Evolutionary conservation across 768 basidiomycete species (phyloP), one percentile per base, ranked within the genome.

Genomic region (Suillus sp.): DNA sequence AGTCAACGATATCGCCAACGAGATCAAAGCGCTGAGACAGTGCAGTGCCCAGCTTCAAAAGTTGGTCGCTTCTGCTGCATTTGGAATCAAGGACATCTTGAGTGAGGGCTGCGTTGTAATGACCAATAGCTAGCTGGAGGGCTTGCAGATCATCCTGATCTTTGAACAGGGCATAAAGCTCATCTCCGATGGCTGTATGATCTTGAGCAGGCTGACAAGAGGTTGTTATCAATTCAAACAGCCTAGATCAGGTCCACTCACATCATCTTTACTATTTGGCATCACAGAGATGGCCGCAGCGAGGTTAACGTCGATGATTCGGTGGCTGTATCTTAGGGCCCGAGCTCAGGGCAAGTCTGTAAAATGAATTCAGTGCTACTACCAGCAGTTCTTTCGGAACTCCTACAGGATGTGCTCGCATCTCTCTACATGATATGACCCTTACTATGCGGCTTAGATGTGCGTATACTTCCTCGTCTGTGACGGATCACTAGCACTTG

Each of bases 131-230:
- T 20, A 45, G 38, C 14, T 67, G 63, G 20, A 67, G 57, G 64
- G 48, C 57, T 25, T 55, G 58, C 2, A 53, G 30, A 16, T 64
- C 50, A 18, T 14, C 30, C 42, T 66, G 22, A 38, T 59, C 58
- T 59, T 66, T 69, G 54, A 71, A 70, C 20, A 72, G 72, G 3
- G 67, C 64, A 30, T 68, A 70, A 38, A 77, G 68, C 25, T 60
- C 62, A 57, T 74, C 72, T 20, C 69, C 72, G 9, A 68, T 67
- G 37, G 20, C 20, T 43, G 64, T 18, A 70, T 70, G 40, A 74
- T 68, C 6, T 63, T 48, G 43, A 53, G 5, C 5, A 34, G 51
- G 30, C 51, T 53, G 10, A 32, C 5, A 20, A 32, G 20, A n/a
- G 32, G n/a, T 34, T 53, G 20, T 34, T n/a, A n/a, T 34, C 32